A percentile compares a stretch with the other conserved stretches of the same genome.
Conservation (phyloP, 2,329 filamentous ascomycete genomes). For the Dactylonectria macrodidyma region DNA sequence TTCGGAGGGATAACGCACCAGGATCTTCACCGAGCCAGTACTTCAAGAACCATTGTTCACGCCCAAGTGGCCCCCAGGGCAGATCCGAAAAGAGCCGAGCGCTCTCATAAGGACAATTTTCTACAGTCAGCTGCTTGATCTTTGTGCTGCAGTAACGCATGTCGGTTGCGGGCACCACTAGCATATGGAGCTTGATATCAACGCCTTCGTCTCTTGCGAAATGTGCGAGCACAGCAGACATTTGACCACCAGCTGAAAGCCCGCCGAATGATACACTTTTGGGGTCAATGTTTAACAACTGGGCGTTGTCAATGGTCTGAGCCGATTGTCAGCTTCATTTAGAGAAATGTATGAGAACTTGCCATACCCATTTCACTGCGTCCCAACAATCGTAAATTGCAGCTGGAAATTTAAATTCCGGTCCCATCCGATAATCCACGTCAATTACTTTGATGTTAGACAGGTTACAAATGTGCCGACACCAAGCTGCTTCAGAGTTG, state of each 20-base stretch:
- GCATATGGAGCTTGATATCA: slow-evolving; percentile 49
- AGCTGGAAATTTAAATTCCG: slow-evolving; percentile 44
- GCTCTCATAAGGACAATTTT: slow-evolving; percentile 47
- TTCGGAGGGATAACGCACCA: slow-evolving; percentile 24
- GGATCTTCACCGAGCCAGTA: slow-evolving; percentile 49
- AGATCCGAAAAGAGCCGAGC: slow-evolving; percentile 42
- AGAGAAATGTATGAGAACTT: neutral
- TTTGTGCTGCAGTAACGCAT: slow-evolving; percentile 49
- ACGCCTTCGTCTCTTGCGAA: slow-evolving; percentile 51
- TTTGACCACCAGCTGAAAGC: slow-evolving; percentile 45
- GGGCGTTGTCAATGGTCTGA: slow-evolving; percentile 29
- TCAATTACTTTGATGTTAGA: slow-evolving; percentile 48
- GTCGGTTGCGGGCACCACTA: slow-evolving; percentile 52
- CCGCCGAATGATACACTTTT: slow-evolving; percentile 43
- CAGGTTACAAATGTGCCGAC: slow-evolving; percentile 46
- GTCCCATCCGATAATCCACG: slow-evolving; percentile 49
- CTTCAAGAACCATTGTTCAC: slow-evolving; percentile 52
- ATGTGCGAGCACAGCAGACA: slow-evolving; percentile 53
- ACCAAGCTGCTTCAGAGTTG: slow-evolving; percentile 47
- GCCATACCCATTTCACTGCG: slow-evolving; percentile 48
- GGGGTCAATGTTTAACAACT: slow-evolving; percentile 35
- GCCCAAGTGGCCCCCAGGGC: slow-evolving; percentile 49
- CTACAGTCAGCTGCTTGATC: slow-evolving; percentile 27
- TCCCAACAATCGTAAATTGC: slow-evolving; percentile 48
- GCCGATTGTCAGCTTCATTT: neutral